Percentiles rank a stretch among this genome's conserved stretches.
These are phyloP conservation scores for Fusarium sublunatum DNA, from an alignment of 2,329 filamentous ascomycete genomes.

Conservation along the genomic window DNA sequence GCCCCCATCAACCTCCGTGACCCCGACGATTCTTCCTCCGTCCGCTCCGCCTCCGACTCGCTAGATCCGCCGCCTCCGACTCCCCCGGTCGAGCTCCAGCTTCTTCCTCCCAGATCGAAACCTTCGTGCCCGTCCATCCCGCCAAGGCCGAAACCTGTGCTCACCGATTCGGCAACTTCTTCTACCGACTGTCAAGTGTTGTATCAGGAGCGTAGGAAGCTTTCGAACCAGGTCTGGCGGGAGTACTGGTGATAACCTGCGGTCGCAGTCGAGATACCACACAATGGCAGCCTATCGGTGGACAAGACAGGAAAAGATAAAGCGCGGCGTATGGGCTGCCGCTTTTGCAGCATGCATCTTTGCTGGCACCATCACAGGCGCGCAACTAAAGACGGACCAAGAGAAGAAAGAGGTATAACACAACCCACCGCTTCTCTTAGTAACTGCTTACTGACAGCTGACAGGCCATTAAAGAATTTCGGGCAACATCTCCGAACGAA, in stretches of 20 bases:
- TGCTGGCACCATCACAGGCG: slow-evolving; percentile 61
- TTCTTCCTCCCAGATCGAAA: neutral
- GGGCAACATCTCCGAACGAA: slow-evolving; percentile 55
- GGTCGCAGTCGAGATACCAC: neutral
- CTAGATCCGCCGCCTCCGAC: slow-evolving; percentile 12
- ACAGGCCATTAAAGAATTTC: slow-evolving; percentile 53
- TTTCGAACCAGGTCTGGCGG: slow-evolving; percentile 44
- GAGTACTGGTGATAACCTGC: slow-evolving; percentile 42
- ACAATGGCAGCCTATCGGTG: slow-evolving; percentile 40
- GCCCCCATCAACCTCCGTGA: slow-evolving; percentile 17
- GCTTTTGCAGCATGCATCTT: slow-evolving; percentile 60
- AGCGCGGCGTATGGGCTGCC: slow-evolving; percentile 54
- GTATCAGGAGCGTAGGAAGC: slow-evolving; percentile 34
- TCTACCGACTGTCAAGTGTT: slow-evolving; percentile 21
- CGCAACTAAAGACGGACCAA: slow-evolving; percentile 60
- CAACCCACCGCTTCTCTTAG: neutral
- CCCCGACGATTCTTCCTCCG: slow-evolving; percentile 27
- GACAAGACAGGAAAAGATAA: slow-evolving; percentile 51
- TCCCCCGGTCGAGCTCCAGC: slow-evolving; percentile 25
- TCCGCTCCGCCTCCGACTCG: slow-evolving; percentile 27
- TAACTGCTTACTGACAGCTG: neutral
- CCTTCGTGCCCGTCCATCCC: neutral
- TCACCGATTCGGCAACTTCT: slow-evolving; percentile 7
- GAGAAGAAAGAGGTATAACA: slow-evolving; percentile 57
- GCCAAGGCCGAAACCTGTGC: neutral